Conservation (phyloP, 1,284 basidiomycete genomes). For the Termitomyces sp. region DNA sequence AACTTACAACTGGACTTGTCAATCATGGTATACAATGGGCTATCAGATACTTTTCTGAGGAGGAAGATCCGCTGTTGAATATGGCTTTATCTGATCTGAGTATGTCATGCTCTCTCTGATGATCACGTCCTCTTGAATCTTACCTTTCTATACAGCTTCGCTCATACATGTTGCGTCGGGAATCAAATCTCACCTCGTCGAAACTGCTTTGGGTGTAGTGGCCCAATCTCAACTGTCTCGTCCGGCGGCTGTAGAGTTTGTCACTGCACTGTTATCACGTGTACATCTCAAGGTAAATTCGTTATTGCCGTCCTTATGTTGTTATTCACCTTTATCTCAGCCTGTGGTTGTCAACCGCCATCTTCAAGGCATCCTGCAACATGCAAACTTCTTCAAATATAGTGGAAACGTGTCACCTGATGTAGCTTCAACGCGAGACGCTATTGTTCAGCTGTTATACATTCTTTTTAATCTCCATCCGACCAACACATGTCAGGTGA, state of each 20-base stretch:
- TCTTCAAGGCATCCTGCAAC: slow-evolving; percentile 60
- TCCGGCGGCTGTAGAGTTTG: slow-evolving; percentile 43
- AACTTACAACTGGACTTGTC: slow-evolving; percentile 31
- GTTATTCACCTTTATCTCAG: slow-evolving; percentile 25
- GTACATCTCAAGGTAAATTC: slow-evolving; percentile 54
- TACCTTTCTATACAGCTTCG: slow-evolving; percentile 21
- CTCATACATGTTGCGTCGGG: slow-evolving; percentile 26
- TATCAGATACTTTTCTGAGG: slow-evolving; percentile 36
- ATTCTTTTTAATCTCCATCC: slow-evolving; percentile 72
- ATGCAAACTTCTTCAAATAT: slow-evolving; percentile 49
- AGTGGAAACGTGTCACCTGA: slow-evolving; percentile 25
- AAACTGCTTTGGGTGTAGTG: slow-evolving; percentile 67
- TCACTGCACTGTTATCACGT: slow-evolving; percentile 37
- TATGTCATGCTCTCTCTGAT: slow-evolving; percentile 23
- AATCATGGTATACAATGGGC: slow-evolving; percentile 37
- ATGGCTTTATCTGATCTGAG: slow-evolving; percentile 33
- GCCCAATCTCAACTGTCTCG: slow-evolving; percentile 57
- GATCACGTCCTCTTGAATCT: neutral
- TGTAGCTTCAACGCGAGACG: slow-evolving; percentile 33
- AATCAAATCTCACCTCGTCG: slow-evolving; percentile 61
- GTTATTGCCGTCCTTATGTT: neutral
- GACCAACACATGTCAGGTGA: slow-evolving; percentile 76
- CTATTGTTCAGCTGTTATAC: slow-evolving; percentile 53
- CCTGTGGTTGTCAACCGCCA: slow-evolving; percentile 60
- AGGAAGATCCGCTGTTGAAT: slow-evolving; percentile 21